A percentile compares a stretch with the other conserved stretches of the same genome.
Evolutionary conservation across 192 early-diverging fungal species (phyloP).

Genomic region (Allomyces macrogynus): DNA sequence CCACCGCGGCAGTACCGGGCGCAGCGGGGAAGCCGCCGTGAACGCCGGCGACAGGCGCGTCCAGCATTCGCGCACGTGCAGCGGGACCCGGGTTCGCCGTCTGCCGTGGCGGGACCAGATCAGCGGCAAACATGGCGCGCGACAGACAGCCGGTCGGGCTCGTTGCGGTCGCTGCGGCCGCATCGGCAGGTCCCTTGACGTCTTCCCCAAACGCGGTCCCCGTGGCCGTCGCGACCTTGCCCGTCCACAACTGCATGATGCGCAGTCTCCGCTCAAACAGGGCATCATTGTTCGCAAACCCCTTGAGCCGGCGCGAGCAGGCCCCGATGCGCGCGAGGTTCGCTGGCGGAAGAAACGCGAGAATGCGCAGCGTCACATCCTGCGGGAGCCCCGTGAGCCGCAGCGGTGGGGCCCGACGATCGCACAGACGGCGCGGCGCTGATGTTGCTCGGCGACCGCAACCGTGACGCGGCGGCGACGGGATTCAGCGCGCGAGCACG

Average conservation of each 20-base stretch:
- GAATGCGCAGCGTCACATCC: slow-evolving; percentile 21
- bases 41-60: not conserved
- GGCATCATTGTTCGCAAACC: slow-evolving; percentile 52
- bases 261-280: slow-evolving; percentile 48
- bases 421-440: no score
- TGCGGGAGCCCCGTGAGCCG: slow-evolving; percentile 11
- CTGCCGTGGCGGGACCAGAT: no score
- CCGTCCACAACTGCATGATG: slow-evolving; percentile 23
- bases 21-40: no score
- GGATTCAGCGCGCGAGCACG: no score
- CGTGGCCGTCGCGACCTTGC: slow-evolving; percentile 13
- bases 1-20: no score
- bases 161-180: slow-evolving; percentile 4
- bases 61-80: not conserved
- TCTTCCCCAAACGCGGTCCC: slow-evolving; percentile 34
- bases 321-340: slow-evolving; percentile 26
- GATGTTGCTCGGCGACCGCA: no score
- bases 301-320: slow-evolving; percentile 50
- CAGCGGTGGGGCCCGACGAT: not conserved
- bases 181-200: slow-evolving; percentile 39
- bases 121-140: no score
- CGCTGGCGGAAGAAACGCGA: slow-evolving; percentile 22
- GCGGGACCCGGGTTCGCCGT: not conserved
- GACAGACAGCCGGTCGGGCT: no score
- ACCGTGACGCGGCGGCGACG: no score